phyloP scores from a whole-genome alignment of 1,284 basidiomycete species.

The Austroboletus novae-zelandiae region DNA sequence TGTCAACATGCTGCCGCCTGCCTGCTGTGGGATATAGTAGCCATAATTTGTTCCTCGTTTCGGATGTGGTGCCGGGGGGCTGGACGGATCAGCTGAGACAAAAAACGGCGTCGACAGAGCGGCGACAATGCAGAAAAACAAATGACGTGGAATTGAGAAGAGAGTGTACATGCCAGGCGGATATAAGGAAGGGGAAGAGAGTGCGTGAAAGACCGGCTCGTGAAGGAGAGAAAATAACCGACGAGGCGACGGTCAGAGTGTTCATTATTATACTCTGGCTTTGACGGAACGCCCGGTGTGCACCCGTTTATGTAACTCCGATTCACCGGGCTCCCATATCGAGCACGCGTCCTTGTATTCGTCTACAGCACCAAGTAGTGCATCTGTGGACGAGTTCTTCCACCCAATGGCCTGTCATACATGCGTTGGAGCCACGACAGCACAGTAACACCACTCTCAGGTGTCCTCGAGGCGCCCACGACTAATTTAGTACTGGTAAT shows the following conservation, averaged over 20 bases:
- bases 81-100: constrained; percentile 6
- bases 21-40: constrained; percentile 42
- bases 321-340: neutral
- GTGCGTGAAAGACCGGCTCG: constrained; percentile 1
- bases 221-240: neutral
- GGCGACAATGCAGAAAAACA: constrained; percentile 9
- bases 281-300: neutral
- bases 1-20: constrained; percentile 48
- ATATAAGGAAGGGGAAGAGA: neutral
- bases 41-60: constrained; percentile 34
- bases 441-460: neutral
- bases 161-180: constrained; percentile 5
- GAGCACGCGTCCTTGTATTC: neutral
- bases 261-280: neutral
- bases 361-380: neutral
- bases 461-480: neutral
- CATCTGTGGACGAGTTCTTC: neutral
- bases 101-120: constrained; percentile 8
- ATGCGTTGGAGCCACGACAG: neutral
- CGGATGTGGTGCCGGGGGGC: constrained; percentile 4
- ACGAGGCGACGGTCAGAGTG: neutral
- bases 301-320: constrained; percentile 1
- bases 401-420: neutral
- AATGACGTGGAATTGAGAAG: neutral
- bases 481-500: neutral